Evolutionary conservation across 345 rosid genomes (phyloP).

Genomic region (Linum trigynum): DNA sequence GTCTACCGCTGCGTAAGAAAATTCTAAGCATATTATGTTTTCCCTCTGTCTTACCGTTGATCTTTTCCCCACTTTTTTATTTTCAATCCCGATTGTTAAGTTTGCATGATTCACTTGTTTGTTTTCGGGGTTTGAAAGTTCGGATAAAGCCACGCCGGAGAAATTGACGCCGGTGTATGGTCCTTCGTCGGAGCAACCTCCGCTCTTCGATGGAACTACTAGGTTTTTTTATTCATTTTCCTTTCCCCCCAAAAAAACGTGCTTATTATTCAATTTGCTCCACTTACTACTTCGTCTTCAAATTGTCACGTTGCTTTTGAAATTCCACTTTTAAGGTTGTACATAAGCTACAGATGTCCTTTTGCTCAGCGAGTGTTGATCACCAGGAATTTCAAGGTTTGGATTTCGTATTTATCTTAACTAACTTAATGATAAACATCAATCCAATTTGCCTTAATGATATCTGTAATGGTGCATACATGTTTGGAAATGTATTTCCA

Average conservation of each 20-base stretch:
- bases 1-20: too few relatives aligned
- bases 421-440: neutral
- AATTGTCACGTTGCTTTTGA: neutral
- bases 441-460: neutral
- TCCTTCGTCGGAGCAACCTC: neutral
- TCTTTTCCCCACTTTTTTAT: too few relatives aligned
- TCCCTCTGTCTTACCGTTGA: too few relatives aligned
- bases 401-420: neutral
- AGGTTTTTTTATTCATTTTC: neutral
- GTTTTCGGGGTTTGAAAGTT: neutral
- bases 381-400: constrained; percentile 7
- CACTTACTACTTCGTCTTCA: neutral
- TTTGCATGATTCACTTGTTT: neutral
- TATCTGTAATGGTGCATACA: neutral
- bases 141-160: neutral
- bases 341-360: constrained; percentile 2
- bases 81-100: too few relatives aligned
- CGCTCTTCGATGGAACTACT: constrained; percentile 6
- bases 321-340: neutral
- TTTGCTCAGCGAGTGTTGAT: constrained; percentile 7
- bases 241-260: neutral
- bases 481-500: neutral
- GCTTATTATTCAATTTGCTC: neutral
- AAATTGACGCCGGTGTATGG: neutral
- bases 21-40: too few relatives aligned